These are phyloP conservation scores for Leccinum proliferum DNA, from an alignment of 1,284 basidiomycete species.

Conservation along the genomic window DNA sequence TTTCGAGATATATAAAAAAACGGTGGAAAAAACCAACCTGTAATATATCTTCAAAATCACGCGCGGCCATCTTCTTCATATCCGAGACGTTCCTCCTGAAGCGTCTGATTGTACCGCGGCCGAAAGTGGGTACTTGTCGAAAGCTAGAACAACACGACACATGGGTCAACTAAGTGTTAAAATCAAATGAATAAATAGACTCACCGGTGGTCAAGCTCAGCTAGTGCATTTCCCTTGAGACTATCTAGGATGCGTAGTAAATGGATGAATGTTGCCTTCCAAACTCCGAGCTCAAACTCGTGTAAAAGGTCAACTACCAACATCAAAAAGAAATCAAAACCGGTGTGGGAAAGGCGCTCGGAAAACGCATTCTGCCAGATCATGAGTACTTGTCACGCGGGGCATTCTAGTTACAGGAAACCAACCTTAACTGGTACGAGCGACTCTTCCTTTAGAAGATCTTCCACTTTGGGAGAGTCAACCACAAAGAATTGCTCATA, in stretches of 20 bases:
- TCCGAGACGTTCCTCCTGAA: background rate
- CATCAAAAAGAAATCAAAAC: background rate
- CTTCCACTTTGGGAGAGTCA: background rate
- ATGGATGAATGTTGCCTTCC: background rate
- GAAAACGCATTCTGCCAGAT: background rate
- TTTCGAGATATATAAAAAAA: background rate
- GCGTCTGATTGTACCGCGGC: background rate
- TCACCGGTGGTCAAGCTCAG: background rate
- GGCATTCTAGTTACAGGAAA: background rate
- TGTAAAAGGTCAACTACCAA: background rate
- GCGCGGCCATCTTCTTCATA: background rate
- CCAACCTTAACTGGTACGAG: background rate
- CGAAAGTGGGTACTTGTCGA: background rate
- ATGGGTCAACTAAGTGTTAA: background rate
- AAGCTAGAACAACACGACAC: background rate
- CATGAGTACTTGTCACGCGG: too few species aligned
- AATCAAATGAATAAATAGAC: background rate
- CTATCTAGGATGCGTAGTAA: background rate
- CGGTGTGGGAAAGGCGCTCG: background rate
- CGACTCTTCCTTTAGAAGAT: background rate
- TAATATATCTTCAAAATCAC: background rate
- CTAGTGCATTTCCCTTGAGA: background rate
- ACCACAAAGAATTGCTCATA: background rate
- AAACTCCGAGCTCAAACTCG: background rate
- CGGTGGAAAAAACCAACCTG: background rate